A percentile compares a stretch with the other conserved stretches of the same genome.
Evolutionary conservation across 179 eudicot genomes (phyloP).

Genomic region (Patellifolia procumbens): DNA sequence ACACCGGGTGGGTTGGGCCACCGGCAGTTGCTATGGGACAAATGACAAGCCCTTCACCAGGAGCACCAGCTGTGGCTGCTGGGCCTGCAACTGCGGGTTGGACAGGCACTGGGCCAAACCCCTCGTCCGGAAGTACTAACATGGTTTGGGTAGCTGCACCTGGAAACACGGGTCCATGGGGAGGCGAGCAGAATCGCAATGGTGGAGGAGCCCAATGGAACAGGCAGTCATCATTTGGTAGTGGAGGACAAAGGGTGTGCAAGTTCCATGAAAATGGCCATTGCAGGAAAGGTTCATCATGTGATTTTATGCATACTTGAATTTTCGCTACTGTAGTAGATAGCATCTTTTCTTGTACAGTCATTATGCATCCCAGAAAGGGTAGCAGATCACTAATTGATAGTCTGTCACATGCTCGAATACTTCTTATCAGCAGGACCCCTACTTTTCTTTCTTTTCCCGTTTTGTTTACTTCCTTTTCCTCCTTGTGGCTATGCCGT

Average conservation of each 20-base stretch:
- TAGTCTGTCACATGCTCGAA: constrained; percentile 12
- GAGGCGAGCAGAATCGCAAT: constrained; percentile 48
- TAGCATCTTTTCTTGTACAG: constrained; percentile 35
- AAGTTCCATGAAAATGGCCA: constrained; percentile 43
- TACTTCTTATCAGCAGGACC: constrained; percentile 10
- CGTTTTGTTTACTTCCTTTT: not conserved
- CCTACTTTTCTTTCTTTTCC: not conserved
- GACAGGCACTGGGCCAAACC: constrained; percentile 25
- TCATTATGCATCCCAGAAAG: constrained; percentile 30
- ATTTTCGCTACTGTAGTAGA: constrained; percentile 15
- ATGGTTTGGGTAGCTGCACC: constrained; percentile 52
- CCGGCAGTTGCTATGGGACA: constrained; percentile 37
- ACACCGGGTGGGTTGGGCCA: constrained; percentile 16
- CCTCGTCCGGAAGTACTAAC: constrained; percentile 40
- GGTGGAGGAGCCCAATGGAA: constrained; percentile 45
- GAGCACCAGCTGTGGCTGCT: constrained; percentile 16
- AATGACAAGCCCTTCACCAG: constrained; percentile 39
- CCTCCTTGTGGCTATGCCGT: not conserved
- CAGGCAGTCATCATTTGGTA: constrained; percentile 51
- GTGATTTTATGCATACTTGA: constrained; percentile 49
- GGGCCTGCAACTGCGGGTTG: constrained; percentile 29
- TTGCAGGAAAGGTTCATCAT: constrained; percentile 49
- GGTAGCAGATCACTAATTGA: constrained; percentile 10
- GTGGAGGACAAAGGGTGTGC: constrained; percentile 44
- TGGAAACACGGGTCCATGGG: constrained; percentile 48